Base-by-base conservation (phyloP, 139 green algal species). In the Chlorella sp. region DNA sequence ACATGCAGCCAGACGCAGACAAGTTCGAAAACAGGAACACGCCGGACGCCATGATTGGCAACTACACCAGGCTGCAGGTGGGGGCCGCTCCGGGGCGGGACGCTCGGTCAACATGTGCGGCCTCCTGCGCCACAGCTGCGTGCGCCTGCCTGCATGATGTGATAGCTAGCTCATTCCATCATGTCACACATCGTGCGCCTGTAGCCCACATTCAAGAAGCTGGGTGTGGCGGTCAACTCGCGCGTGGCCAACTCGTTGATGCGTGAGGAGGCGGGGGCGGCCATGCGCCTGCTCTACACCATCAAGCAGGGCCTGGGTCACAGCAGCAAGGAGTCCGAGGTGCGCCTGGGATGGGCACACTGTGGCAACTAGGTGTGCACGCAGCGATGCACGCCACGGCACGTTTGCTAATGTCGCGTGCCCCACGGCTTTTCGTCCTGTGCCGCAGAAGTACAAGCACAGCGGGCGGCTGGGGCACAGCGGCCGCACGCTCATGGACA, bases 51-150 rank as follows among this genome's bases (percentile, higher is more conserved):
- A 87, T 85, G 67, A 81, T 93, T 61, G 89, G 88, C 36, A 94
- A 94, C 75, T 92, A 88, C 72, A 88, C 82, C 0, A 63, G 84
- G 42, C 85, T 94, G 4, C 87, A 92, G 85, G 85, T 88, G 35
- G 1, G 42, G 42, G 10, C n/a, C n/a, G n/a, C n/a, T n/a, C n/a
- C n/a, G n/a, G n/a, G n/a, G n/a, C n/a, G n/a, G n/a, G n/a, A n/a
- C n/a, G n/a, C n/a, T 32, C 59, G 23, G 5, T 27, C 26, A 30
- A 65, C n/a, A n/a, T n/a, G n/a, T n/a, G n/a, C n/a, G n/a, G n/a
- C n/a, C n/a, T n/a, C n/a, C n/a, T n/a, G n/a, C n/a, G n/a, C 42
- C 42, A 10, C 17, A 55, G 42, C 17, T 10, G 17, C 10, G 42
- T 27, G 69, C 66, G 49, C 17, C 6, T 74, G 30, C 36, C 69